Evolutionary conservation across 805 yeast species (phyloP).

Genomic region (Candida silvatica): DNA sequence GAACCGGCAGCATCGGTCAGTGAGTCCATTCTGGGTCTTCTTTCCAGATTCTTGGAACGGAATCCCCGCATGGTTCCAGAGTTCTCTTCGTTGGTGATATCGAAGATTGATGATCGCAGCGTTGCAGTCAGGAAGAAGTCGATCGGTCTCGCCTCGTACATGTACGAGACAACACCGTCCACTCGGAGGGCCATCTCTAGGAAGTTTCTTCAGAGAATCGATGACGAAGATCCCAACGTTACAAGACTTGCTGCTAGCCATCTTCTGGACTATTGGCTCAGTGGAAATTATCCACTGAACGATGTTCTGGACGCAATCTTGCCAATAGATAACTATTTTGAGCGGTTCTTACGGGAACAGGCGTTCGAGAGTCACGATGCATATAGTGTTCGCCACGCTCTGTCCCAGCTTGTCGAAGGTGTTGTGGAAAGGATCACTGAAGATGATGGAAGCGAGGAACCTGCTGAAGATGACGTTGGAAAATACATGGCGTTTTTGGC

Average conservation of each 20-base stretch:
- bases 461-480: slow-evolving; percentile 25
- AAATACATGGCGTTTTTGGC: slow-evolving; percentile 43
- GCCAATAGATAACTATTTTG: slow-evolving; percentile 27
- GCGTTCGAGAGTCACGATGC: slow-evolving; percentile 27
- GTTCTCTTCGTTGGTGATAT: slow-evolving; percentile 41
- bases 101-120: slow-evolving; percentile 49
- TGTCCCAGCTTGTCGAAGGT: slow-evolving; percentile 25
- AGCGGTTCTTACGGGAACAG: slow-evolving; percentile 36
- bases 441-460: slow-evolving; percentile 7
- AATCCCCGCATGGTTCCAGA: slow-evolving; percentile 37
- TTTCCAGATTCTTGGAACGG: slow-evolving; percentile 37
- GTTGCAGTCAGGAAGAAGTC: slow-evolving; percentile 57
- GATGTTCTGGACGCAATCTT: background rate
- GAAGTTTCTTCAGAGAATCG: slow-evolving; percentile 43
- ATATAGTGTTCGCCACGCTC: slow-evolving; percentile 10
- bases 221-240: slow-evolving; percentile 63
- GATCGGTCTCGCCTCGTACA: slow-evolving; percentile 37
- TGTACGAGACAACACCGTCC: slow-evolving; percentile 32
- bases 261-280: slow-evolving; percentile 32
- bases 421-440: slow-evolving; percentile 30
- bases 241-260: slow-evolving; percentile 31
- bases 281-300: no score
- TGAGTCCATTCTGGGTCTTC: slow-evolving; percentile 66
- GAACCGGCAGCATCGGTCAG: slow-evolving; percentile 67
- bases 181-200: slow-evolving; percentile 37